Base-by-base conservation (phyloP, 768 basidiomycete species). In the Sarcomyxa edulis region DNA sequence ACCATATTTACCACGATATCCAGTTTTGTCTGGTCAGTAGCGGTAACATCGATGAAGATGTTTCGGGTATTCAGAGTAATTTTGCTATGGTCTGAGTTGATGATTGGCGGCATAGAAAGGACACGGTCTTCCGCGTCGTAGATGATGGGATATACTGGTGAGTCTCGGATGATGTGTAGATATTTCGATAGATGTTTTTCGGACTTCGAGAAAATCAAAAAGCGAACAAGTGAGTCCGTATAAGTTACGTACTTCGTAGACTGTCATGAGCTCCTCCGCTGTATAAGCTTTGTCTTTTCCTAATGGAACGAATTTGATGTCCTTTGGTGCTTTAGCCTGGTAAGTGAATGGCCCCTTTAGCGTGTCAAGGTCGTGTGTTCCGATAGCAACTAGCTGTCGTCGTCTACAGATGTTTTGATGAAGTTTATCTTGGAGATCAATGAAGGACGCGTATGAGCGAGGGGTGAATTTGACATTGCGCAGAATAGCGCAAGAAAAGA, bases 391-490 rank as follows among this genome's bases (percentile, higher is more conserved):
- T 30, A 99, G 76, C 54, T 86, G 88, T 41, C 96, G 71, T 47
- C 85, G 71, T 41, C 96, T 72, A 53, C 90, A 93, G 23, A 99
- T 76, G 60, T 99, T 99, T 54, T 94, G 87, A 57, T 99, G 96
- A 35, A 99, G 72, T 62, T 98, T 99, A 57, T 99, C 96, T 65
- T 99, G 96, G n/a, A 99, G 68, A 56, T 98, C 96, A 50, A 99
- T 95, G 76, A 99, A 98, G 45, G 90, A 93, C 18, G 85, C 87
- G 56, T 98, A 98, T 26, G 89, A 92, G 36, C 75, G 72, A 29
- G 79, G 79, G 20, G 88, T 90, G 66, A 99, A 94, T 49, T 78
- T 81, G 53, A 97, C 64, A 52, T 94, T 86, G 46, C 96, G 87
- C 32, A 99, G 72, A 41, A 98, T 69, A 7, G 93, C 94, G 40